Evolutionary conservation across 352 stramenopile genomes (phyloP).

Genomic region (Phytophthora sp.): DNA sequence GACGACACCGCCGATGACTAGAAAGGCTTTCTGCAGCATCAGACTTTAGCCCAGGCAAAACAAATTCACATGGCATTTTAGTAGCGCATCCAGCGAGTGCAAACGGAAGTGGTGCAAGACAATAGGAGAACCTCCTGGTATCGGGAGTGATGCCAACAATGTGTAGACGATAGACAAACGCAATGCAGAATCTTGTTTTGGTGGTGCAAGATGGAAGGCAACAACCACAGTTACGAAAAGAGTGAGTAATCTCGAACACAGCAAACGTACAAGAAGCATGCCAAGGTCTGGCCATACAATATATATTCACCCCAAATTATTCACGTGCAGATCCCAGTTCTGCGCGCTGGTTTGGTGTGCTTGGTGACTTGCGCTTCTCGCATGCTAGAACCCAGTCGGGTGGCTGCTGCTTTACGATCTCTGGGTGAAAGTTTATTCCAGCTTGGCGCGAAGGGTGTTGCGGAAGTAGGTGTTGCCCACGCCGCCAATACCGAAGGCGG

Average conservation of each 20-base stretch:
- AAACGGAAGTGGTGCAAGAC: background rate
- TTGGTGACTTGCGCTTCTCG: slow-evolving; percentile 25
- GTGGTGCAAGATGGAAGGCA: background rate
- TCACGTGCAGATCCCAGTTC: slow-evolving; percentile 2
- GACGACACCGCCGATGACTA: slow-evolving; percentile 38
- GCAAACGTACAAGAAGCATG: slow-evolving; percentile 14
- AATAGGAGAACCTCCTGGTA: background rate
- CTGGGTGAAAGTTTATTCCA: slow-evolving; percentile 36
- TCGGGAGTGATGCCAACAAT: background rate
- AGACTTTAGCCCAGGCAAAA: background rate
- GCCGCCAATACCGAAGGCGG: slow-evolving; percentile 90
- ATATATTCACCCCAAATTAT: slow-evolving; percentile 27
- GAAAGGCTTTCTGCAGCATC: background rate
- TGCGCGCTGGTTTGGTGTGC: slow-evolving; percentile 17
- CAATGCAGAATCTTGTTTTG: background rate
- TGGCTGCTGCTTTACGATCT: slow-evolving; percentile 9
- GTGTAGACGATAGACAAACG: slow-evolving; percentile 1
- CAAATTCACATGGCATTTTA: too few relatives aligned
- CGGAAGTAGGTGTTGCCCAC: slow-evolving; percentile 86
- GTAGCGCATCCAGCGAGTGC: too few relatives aligned
- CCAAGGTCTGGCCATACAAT: slow-evolving; percentile 30
- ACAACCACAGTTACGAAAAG: background rate
- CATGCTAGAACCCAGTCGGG: slow-evolving; percentile 12
- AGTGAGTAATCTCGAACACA: background rate
- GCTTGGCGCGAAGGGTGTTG: slow-evolving; percentile 44